Conservation (phyloP, 106 monocot species). For the Alisma plantagoaquatica region DNA sequence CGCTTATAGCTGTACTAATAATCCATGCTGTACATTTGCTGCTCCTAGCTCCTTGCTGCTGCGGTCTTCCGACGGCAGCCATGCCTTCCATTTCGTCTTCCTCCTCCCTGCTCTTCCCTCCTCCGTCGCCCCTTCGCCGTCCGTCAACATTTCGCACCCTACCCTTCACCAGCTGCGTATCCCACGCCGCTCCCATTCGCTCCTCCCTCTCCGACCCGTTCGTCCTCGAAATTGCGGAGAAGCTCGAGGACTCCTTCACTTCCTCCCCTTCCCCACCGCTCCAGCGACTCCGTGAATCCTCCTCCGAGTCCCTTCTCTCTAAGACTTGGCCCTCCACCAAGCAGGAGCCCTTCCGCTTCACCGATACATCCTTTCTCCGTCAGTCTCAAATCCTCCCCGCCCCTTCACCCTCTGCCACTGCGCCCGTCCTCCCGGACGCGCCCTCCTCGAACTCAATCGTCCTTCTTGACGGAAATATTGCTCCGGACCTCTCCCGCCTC, state of each 20-base stretch:
- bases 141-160: conserved; percentile 11
- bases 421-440: conserved; percentile 1
- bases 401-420: background rate
- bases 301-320: conserved; percentile 67
- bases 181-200: conserved; percentile 1
- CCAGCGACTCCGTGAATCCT: conserved; percentile 36
- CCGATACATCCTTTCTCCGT: conserved; percentile 62
- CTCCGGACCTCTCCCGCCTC: conserved; percentile 34
- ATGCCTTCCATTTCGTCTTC: background rate
- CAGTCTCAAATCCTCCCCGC: conserved; percentile 25
- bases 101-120: conserved; percentile 5
- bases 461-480: conserved; percentile 44
- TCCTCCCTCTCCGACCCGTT: conserved; percentile 58
- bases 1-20: too few species aligned
- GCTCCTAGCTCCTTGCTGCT: too few species aligned
- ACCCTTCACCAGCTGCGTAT: background rate
- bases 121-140: conserved; percentile 1
- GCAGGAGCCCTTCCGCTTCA: conserved; percentile 84
- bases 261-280: conserved; percentile 20
- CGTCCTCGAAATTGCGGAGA: conserved; percentile 75
- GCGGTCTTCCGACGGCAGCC: background rate
- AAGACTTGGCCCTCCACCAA: conserved; percentile 52
- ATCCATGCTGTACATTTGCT: too few species aligned
- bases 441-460: conserved; percentile 26
- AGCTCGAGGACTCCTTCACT: conserved; percentile 68